These are phyloP conservation scores for Raffaelea deltoideospora DNA, from an alignment of 2,329 filamentous ascomycete genomes.

Conservation along the genomic window DNA sequence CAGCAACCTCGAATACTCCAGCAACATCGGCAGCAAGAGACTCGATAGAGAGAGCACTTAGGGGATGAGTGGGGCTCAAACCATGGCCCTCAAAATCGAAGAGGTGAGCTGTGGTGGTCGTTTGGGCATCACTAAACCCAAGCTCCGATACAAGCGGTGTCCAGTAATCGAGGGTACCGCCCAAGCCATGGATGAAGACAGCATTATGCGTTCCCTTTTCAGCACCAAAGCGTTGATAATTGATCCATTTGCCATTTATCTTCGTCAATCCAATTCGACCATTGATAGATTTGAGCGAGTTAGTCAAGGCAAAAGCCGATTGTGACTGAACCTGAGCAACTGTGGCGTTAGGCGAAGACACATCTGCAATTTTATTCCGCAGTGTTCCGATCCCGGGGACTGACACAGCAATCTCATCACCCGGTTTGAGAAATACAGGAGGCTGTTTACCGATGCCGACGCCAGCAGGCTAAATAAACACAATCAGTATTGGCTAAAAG, in stretches of 20 bases:
- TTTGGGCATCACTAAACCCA: not conserved
- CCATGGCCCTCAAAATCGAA: constrained; percentile 2
- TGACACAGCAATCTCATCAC: constrained; percentile 24
- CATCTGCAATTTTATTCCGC: constrained; percentile 22
- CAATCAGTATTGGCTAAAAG: no score
- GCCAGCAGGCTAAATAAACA: constrained; percentile 24
- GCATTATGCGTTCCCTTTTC: not conserved
- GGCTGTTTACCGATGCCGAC: constrained; percentile 30
- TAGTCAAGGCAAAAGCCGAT: not conserved
- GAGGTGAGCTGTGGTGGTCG: not conserved
- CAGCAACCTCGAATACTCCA: not conserved
- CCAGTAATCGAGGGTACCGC: not conserved
- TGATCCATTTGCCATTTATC: constrained; percentile 1
- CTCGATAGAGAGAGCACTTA: not conserved
- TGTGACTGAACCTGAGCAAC: not conserved
- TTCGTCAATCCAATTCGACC: not conserved
- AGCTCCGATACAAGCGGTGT: not conserved
- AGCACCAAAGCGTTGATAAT: not conserved
- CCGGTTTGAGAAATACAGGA: constrained; percentile 23
- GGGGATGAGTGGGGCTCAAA: not conserved
- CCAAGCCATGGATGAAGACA: constrained; percentile 1
- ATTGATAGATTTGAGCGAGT: not conserved
- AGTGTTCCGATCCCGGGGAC: constrained; percentile 25
- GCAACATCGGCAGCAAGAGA: not conserved
- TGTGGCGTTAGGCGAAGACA: constrained; percentile 10